Conservation (phyloP, 352 stramenopile genomes). For the Phytopythium helicoides region DNA sequence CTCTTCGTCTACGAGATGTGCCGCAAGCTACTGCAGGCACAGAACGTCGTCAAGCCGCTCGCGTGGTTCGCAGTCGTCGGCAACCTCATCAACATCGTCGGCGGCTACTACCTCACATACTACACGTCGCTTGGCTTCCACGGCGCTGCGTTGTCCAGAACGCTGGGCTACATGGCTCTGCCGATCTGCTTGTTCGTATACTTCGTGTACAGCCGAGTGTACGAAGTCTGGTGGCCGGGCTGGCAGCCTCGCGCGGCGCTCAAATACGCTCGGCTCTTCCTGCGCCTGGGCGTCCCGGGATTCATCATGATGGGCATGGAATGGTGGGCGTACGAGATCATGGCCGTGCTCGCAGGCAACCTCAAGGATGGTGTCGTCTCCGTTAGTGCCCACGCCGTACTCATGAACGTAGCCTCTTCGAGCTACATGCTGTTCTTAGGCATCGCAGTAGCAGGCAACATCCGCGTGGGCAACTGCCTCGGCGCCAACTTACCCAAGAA, state of each 20-base stretch:
- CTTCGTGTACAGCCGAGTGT: slow-evolving; percentile 31
- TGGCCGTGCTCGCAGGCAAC: slow-evolving; percentile 67
- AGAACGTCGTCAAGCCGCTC: slow-evolving; percentile 67
- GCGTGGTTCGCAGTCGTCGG: slow-evolving; percentile 44
- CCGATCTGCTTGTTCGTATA: slow-evolving; percentile 51
- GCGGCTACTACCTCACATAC: slow-evolving; percentile 71
- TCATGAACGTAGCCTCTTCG: slow-evolving; percentile 66
- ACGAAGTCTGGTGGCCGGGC: slow-evolving; percentile 55
- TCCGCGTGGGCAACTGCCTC: slow-evolving; percentile 73
- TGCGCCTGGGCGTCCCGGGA: slow-evolving; percentile 54
- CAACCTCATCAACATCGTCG: slow-evolving; percentile 59
- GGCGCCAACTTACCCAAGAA: slow-evolving; percentile 57
- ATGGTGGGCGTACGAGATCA: slow-evolving; percentile 78
- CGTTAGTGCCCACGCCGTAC: slow-evolving; percentile 67
- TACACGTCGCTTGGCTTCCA: slow-evolving; percentile 71
- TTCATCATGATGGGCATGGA: slow-evolving; percentile 69
- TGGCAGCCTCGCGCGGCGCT: slow-evolving; percentile 54
- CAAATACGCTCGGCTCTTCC: slow-evolving; percentile 50
- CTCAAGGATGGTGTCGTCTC: slow-evolving; percentile 55
- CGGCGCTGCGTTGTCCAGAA: slow-evolving; percentile 62
- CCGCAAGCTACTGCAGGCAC: slow-evolving; percentile 66
- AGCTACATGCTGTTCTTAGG: slow-evolving; percentile 80
- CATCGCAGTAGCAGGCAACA: slow-evolving; percentile 57
- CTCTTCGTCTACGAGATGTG: too few relatives aligned
- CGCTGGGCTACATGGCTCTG: slow-evolving; percentile 48